phyloP scores from a whole-genome alignment of 805 yeast genomes.

The Saccharomycopsis sp. region DNA sequence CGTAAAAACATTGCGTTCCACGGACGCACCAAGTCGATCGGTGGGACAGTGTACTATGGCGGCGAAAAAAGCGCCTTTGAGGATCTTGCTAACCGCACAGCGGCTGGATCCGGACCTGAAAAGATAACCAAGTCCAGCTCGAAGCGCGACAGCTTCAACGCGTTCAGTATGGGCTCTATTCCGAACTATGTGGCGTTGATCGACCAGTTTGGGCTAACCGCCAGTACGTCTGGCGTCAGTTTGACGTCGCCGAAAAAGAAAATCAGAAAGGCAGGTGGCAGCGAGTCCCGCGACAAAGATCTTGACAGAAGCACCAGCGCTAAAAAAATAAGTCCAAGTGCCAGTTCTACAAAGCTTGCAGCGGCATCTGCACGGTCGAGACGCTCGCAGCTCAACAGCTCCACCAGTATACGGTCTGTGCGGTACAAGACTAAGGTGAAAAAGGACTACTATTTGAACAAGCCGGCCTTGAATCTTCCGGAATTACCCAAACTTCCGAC shows the following conservation, averaged over 20 bases:
- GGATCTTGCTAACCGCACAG: background rate
- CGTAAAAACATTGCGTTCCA: constrained; percentile 30
- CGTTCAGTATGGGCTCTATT: constrained; percentile 14
- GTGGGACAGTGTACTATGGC: background rate
- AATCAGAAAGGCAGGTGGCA: constrained; percentile 10
- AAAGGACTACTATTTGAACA: background rate
- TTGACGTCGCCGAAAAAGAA: constrained; percentile 20
- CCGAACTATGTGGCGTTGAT: constrained; percentile 17
- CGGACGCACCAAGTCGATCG: constrained; percentile 21
- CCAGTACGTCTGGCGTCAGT: constrained; percentile 1
- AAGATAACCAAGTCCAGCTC: constrained; percentile 4
- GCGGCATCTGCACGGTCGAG: constrained; percentile 7
- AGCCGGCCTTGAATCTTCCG: constrained; percentile 19
- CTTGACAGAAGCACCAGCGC: too few species aligned
- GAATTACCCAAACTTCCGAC: constrained; percentile 27
- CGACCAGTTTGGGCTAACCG: constrained; percentile 8
- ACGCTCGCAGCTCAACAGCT: constrained; percentile 8
- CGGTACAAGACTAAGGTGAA: constrained; percentile 5
- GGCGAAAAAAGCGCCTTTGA: too few species aligned
- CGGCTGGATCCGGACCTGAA: too few species aligned
- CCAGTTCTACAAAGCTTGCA: background rate
- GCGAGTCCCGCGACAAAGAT: too few species aligned
- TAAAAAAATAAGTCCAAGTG: too few species aligned
- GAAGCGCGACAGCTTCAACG: constrained; percentile 17
- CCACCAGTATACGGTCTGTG: constrained; percentile 12